Base-by-base conservation (phyloP, 2,329 filamentous ascomycete genomes). In the Esteya vermicola region DNA sequence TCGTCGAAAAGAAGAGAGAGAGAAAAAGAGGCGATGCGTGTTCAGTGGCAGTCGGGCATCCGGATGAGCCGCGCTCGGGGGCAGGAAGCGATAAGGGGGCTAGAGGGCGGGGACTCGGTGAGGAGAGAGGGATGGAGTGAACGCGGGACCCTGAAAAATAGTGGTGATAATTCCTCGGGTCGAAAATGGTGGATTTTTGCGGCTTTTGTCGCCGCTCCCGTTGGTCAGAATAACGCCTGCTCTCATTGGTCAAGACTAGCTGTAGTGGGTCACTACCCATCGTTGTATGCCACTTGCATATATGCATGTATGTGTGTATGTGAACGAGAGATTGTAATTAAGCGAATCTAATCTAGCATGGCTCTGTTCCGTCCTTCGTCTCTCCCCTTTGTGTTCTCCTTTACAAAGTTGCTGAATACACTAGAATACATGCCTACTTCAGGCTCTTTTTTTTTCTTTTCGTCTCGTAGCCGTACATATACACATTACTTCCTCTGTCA, bases 141-240 rank as follows among this genome's bases (percentile, higher is more conserved):
- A 27, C 23, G 34, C 16, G 22, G 34, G 33, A 35, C 12, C 7
- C 21, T 20, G 33, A 35, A 47, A 45, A 47, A 40, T 41, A 38
- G 18, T 44, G 44, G 35, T 47, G 44, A 47, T 46, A 46, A 44
- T 44, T 47, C 44, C 33, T 39, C 46, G 42, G 42, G 36, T 42
- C 30, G 41, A 42, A 42, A 47, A 46, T 28, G 33, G 41, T 39
- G 28, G 19, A 19, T 30, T 45, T 42, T 42, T 45, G 44, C 44
- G 46, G 46, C 44, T 46, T 48, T 48, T 48, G 46, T 45, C 45
- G 38, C 41, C 38, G 38, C 34, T 20, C 38, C 42, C 33, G 37
- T 41, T 47, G 45, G 45, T 46, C 45, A 47, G 44, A 49, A 49
- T 40, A 47, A 30, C 39, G 7, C 10, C 10, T 31, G 10, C 4